Evolutionary conservation across 2,329 filamentous ascomycete species (phyloP).

Genomic region (Pseudopyricularia javanii): DNA sequence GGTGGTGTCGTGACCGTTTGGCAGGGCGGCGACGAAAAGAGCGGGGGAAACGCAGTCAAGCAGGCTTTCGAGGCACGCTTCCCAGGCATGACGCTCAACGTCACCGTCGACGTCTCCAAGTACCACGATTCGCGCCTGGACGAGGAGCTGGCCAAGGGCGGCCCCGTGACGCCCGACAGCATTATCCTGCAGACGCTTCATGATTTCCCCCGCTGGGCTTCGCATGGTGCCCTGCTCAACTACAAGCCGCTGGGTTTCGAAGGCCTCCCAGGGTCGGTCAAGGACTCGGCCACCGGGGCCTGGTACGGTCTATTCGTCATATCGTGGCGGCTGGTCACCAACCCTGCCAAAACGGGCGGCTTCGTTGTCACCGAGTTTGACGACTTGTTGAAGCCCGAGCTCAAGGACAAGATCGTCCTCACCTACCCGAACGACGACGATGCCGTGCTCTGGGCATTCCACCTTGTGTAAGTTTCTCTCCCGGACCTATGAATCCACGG

Average conservation of each 20-base stretch:
- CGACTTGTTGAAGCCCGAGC: conserved; percentile 33
- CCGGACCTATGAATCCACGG: no score
- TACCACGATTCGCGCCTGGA: conserved; percentile 37
- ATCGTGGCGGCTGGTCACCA: conserved; percentile 23
- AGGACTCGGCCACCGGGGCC: conserved; percentile 23
- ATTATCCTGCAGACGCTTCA: conserved; percentile 36
- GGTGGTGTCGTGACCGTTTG: conserved; percentile 30
- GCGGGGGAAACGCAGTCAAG: conserved; percentile 25
- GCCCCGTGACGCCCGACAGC: conserved; percentile 29
- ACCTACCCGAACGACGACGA: conserved; percentile 48
- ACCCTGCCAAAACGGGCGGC: conserved; percentile 19
- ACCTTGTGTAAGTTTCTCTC: conserved; percentile 29
- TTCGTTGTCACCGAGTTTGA: conserved; percentile 23
- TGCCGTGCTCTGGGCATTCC: conserved; percentile 36
- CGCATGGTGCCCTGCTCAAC: conserved; percentile 29
- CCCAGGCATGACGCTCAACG: conserved; percentile 35
- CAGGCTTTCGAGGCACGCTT: conserved; percentile 31
- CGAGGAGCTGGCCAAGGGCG: conserved; percentile 22
- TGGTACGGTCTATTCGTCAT: conserved; percentile 28
- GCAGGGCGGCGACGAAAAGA: conserved; percentile 34
- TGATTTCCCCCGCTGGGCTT: conserved; percentile 38
- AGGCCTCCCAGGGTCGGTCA: conserved; percentile 25
- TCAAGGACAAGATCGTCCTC: conserved; percentile 38
- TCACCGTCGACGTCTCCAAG: conserved; percentile 43
- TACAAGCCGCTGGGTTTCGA: conserved; percentile 36